phyloP scores from a whole-genome alignment of 331 rosid genomes.

The Acacia concinna region DNA sequence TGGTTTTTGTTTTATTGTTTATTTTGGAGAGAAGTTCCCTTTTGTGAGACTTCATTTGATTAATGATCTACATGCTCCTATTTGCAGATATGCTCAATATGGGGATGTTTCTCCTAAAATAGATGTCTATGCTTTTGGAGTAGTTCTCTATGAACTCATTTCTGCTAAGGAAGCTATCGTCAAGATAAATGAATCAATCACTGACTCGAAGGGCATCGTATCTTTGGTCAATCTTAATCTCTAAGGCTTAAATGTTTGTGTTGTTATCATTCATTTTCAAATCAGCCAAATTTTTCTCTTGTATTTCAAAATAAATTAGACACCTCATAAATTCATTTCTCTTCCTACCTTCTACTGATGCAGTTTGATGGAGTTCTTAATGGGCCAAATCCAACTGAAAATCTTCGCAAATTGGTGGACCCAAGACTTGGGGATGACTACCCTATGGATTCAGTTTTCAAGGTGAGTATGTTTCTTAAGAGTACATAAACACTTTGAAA shows the following conservation, averaged over 20 bases:
- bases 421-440: constrained; percentile 74
- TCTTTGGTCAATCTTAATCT: constrained; percentile 55
- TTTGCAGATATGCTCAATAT: constrained; percentile 68
- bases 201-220: constrained; percentile 68
- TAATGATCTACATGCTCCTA: constrained; percentile 17
- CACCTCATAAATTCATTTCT: not conserved
- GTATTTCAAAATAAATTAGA: not conserved
- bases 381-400: constrained; percentile 50
- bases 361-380: constrained; percentile 78
- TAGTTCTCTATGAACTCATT: constrained; percentile 81
- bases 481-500: not conserved
- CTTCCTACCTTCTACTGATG: not conserved
- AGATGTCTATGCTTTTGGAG: constrained; percentile 89
- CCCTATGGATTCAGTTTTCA: constrained; percentile 64
- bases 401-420: constrained; percentile 67
- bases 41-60: not conserved
- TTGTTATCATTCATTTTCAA: not conserved
- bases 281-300: not conserved
- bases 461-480: constrained; percentile 49
- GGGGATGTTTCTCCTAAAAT: constrained; percentile 85
- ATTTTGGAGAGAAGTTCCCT: not conserved
- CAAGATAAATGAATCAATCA: constrained; percentile 34
- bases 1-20: not conserved
- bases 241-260: not conserved
- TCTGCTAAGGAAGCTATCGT: constrained; percentile 82